Evolutionary conservation across 169 alveolate genomes (phyloP), one percentile per base, ranked within the genome.

Genomic region (Cryptosporidium parvum): DNA sequence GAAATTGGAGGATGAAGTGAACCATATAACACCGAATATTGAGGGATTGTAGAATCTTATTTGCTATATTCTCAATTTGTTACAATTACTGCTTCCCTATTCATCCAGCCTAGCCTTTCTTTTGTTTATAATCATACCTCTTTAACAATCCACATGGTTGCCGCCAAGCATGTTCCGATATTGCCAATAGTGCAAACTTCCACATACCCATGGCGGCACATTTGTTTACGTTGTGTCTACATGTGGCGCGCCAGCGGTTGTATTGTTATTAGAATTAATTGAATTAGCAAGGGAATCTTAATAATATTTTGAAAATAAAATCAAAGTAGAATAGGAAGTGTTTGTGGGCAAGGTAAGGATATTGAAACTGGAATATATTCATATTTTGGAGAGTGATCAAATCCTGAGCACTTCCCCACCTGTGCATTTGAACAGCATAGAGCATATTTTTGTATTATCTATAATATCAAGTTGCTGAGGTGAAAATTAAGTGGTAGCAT

Each of bases 201-300:
- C 86, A 73, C 86, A 73, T 73, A 16, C 44, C 18, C 31, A 18
- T 33, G 86, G 86, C 86, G 86, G 86, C 61, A 16, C 48, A n/a
- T 23, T 37, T 8, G 10, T 21, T 3, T 37, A 0, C 86, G 86
- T 56, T 14, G 1, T 56, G 86, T 73, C 86, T 21, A 7, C 56
- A 26, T 7, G 9, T 37, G 29, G 71, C 61, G 70, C 86, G 86
- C 86, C 71, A 51, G 86, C 86, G 86, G 86, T 23, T 31, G 86
- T 59, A 10, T 53, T 52, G 33, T 6, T 53, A 71, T 73, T 33
- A 10, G 72, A 45, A 69, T 23, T 39, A 73, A 53, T 18, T 35
- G 71, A 59, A 59, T 73, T 33, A 58, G 72, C 62, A 48, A 56
- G 72, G 86, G 53, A 73, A 73, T 73, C 86, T 73, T 73, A 73